Percentiles rank a stretch among this genome's conserved stretches.
Conservation (phyloP, 2,329 filamentous ascomycete genomes). For the Sporothrix curviconia region DNA sequence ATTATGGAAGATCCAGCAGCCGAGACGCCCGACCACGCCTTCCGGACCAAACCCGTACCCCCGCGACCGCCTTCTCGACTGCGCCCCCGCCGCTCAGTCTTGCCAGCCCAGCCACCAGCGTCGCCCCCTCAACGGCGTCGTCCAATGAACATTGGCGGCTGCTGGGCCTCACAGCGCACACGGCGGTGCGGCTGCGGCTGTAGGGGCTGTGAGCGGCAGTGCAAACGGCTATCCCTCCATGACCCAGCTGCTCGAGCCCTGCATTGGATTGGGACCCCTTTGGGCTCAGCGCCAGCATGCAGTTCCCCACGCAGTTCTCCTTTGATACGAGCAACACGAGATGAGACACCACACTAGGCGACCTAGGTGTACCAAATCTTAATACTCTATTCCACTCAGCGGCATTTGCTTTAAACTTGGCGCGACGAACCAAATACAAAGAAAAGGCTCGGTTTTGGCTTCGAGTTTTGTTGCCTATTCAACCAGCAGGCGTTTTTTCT, state of each 20-base stretch:
- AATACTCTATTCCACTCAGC: neutral
- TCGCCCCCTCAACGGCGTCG: conserved; percentile 16
- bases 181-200: neutral
- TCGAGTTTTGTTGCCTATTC: too few species aligned
- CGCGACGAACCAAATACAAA: neutral
- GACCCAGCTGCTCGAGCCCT: conserved; percentile 64
- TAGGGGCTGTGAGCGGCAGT: neutral
- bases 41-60: conserved; percentile 60
- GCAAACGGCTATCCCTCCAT: conserved; percentile 63
- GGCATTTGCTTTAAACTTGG: too few species aligned
- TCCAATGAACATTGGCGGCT: conserved; percentile 13
- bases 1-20: conserved; percentile 82
- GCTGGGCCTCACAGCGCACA: neutral
- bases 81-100: conserved; percentile 37
- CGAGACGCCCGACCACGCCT: conserved; percentile 53
- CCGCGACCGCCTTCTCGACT: conserved; percentile 44
- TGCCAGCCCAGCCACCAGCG: conserved; percentile 29
- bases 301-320: conserved; percentile 78
- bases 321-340: conserved; percentile 58
- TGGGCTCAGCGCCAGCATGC: conserved; percentile 88
- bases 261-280: conserved; percentile 84
- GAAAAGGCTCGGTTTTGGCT: too few species aligned
- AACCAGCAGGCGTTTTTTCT: too few species aligned
- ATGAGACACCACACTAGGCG: conserved; percentile 23
- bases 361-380: too few species aligned